Base-by-base conservation (phyloP, 2,329 filamentous ascomycete genomes). In the Ophiostoma ulmi region DNA sequence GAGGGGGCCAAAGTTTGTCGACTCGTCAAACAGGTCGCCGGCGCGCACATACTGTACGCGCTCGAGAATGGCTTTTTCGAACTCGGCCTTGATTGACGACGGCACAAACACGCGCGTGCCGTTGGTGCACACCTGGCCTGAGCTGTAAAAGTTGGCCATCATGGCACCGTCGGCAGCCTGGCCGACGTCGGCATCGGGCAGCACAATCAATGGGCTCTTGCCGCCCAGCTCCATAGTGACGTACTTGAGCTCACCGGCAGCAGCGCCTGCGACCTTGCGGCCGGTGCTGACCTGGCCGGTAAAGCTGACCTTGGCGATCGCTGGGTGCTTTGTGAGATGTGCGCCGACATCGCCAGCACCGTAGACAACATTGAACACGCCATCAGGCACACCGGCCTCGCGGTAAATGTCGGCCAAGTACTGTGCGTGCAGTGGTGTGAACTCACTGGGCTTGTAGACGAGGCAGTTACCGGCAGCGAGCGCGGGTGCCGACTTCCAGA, bases 61-160 rank as follows among this genome's bases (percentile, higher is more conserved):
- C 73, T 90, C 85, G 1, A 93, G 77, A 1, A 97, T 81, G 0
- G 69, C 36, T 8, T 31, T 22, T 67, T 75, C 74, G 31, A 75
- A 75, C 0, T 82, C 83, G 17, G 80, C 71, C 77, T 93, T 88
- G 78, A 93, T 84, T 52, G 80, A 78, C 44, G 84, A 81, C 0
- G 91, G 92, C 2, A 97, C 85, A 78, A 97, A 97, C 44, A 97
- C 93, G 13, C 93, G 86, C 0, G 93, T 97, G 68, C 93, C 93
- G 78, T 97, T 97, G 68, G 93, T 97, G 85, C 93, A 97, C 68
- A 97, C 93, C 80, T 97, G 93, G 39, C 93, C 93, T 0, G 91
- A 91, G 74, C 90, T 93, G 84, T 91, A 97, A 82, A 97, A 97
- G 80, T 97, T 97, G 75, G 93, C 93, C 84, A 96, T 92, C 90